Percentiles rank a stretch among this genome's conserved stretches.
Evolutionary conservation across 139 green algal genomes (phyloP).

Genomic region (Chlorella sp.): DNA sequence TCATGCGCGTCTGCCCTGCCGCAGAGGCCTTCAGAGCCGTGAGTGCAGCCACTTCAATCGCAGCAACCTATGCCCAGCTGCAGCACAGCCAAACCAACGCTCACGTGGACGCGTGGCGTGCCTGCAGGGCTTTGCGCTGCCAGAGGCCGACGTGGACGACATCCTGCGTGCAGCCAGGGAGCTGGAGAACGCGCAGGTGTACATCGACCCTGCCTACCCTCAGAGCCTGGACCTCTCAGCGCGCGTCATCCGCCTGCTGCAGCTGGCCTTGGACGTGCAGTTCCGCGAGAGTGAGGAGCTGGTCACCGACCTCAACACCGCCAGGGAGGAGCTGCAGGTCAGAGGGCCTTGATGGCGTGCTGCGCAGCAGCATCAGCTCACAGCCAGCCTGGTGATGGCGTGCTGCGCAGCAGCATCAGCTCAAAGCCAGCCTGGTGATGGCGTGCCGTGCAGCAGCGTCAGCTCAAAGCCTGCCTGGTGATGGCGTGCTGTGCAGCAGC

Average conservation of each 20-base stretch:
- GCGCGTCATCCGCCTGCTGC: slow-evolving; percentile 20
- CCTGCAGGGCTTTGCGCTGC: slow-evolving; percentile 29
- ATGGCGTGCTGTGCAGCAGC: neutral
- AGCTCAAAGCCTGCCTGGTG: neutral
- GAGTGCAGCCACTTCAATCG: neutral
- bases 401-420: neutral
- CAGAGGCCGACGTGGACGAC: slow-evolving; percentile 22
- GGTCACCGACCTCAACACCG: slow-evolving; percentile 44
- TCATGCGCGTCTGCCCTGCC: slow-evolving; percentile 13
- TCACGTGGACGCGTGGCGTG: neutral
- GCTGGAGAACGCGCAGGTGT: slow-evolving; percentile 19
- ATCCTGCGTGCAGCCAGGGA: slow-evolving; percentile 21
- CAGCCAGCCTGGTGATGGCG: neutral
- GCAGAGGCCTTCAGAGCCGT: slow-evolving; percentile 19
- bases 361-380: neutral
- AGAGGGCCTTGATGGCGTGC: neutral
- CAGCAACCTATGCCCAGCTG: neutral
- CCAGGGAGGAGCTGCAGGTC: slow-evolving; percentile 34
- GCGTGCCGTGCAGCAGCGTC: neutral
- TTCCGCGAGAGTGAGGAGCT: slow-evolving; percentile 38
- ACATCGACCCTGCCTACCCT: slow-evolving; percentile 10
- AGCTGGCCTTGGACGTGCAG: slow-evolving; percentile 30
- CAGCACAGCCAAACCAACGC: neutral
- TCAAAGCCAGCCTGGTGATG: neutral
- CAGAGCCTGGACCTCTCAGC: slow-evolving; percentile 17